A percentile compares a stretch with the other conserved stretches of the same genome.
phyloP scores from a whole-genome alignment of 2,329 filamentous ascomycete genomes.

The Corynespora cassiicola region DNA sequence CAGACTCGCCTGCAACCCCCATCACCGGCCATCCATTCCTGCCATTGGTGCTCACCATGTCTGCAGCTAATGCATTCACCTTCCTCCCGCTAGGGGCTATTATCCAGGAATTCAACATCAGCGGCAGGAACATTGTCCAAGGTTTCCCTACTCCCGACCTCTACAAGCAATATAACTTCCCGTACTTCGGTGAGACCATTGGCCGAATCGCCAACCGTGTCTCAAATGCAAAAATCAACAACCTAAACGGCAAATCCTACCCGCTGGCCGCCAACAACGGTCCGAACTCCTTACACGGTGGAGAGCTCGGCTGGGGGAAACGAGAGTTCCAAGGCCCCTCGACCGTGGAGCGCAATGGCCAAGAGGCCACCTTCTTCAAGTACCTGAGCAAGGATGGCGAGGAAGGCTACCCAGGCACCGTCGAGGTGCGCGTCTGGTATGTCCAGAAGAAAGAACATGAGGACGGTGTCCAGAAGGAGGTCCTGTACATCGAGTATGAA shows the following conservation, averaged over 20 bases:
- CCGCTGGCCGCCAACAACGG: constrained; percentile 77
- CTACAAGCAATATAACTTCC: constrained; percentile 73
- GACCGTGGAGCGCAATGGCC: constrained; percentile 58
- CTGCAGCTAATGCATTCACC: constrained; percentile 46
- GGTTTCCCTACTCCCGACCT: constrained; percentile 78
- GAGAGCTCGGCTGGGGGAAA: constrained; percentile 79
- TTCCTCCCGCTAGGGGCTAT: constrained; percentile 81
- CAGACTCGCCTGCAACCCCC: constrained; percentile 8
- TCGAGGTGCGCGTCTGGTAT: constrained; percentile 80
- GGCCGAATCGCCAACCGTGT: constrained; percentile 85
- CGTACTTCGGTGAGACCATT: constrained; percentile 93
- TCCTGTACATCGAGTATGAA: constrained; percentile 89
- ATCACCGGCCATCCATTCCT: constrained; percentile 4
- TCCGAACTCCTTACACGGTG: constrained; percentile 67
- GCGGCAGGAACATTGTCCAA: constrained; percentile 84
- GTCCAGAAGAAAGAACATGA: constrained; percentile 72
- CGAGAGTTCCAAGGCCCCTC: constrained; percentile 75
- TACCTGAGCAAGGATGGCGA: constrained; percentile 79
- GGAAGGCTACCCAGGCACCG: constrained; percentile 86
- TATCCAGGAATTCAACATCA: constrained; percentile 81
- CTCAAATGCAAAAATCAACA: constrained; percentile 71
- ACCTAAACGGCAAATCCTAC: constrained; percentile 76
- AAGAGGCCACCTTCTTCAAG: constrained; percentile 54
- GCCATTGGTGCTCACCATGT: constrained; percentile 25
- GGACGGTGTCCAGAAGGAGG: constrained; percentile 68